Evolutionary conservation across 768 basidiomycete genomes (phyloP), one percentile per base, ranked within the genome.

Genomic region (Daedaleopsis sinensis): DNA sequence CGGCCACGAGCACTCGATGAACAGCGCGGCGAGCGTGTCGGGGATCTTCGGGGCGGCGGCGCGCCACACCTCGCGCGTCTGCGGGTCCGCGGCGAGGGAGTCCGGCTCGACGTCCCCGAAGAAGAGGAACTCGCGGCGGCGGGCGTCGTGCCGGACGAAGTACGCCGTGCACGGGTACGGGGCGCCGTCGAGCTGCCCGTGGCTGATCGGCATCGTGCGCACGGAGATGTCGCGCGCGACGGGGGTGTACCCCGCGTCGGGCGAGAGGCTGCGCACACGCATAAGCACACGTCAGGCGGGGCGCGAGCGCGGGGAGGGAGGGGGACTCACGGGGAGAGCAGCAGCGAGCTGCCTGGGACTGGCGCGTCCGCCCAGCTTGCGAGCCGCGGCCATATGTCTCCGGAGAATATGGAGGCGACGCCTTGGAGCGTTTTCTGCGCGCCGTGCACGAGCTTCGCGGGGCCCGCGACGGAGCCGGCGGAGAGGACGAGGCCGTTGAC

Each of bases 81-180:
- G 80, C 5, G 89, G 88, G 15, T 76, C 73, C 16, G 69, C n/a
- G 7, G 90, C 81, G 50, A 95, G 67, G 52, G 83, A 83, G 75
- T 96, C 93, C 10, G 93, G 92, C 69, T 96, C 93, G 61, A 97
- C 89, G 74, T 96, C 95, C 0, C 96, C 96, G 67, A 97, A 96
- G 75, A 98, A 98, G 39, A 98, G 79, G 65, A 98, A 88, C 72
- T 96, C 92, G 50, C 78, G 81, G 1, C 72, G 73, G 37, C 81
- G 80, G 18, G 80, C 74, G 54, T 91, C 80, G 65, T 90, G 83
- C 15, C 87, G 84, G 67, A 98, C 74, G 73, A 96, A 96, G 78
- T 91, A 96, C 16, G 95, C 96, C 1, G 89, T 78, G 15, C 91
- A 91, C 16, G 88, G 81, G 74, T 97, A 95, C 38, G 75, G 71